These are phyloP conservation scores for Closterium sp. DNA, from an alignment of 139 green algal genomes.

Conservation along the genomic window DNA sequence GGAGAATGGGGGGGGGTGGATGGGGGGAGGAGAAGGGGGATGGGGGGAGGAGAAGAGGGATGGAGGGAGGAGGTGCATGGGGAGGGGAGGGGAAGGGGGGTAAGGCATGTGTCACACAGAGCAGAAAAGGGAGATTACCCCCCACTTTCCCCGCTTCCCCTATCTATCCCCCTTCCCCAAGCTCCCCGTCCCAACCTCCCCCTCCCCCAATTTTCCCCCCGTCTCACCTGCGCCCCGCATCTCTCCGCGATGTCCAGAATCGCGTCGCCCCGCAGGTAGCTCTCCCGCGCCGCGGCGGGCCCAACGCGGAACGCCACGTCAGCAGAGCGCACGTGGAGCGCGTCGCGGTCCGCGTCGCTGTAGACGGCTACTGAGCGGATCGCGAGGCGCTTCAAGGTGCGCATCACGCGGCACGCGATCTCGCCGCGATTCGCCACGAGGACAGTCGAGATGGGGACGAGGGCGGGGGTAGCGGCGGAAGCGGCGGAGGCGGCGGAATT, in stretches of 20 bases:
- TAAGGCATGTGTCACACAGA: not conserved
- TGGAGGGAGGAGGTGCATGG: not conserved
- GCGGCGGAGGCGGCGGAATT: not conserved
- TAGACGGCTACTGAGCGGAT: slow-evolving; percentile 82
- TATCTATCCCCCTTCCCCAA: not conserved
- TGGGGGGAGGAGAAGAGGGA: not conserved
- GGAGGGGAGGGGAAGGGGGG: not conserved
- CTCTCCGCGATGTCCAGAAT: slow-evolving; percentile 64
- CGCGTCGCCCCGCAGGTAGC: slow-evolving; percentile 70
- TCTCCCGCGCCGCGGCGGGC: slow-evolving; percentile 60
- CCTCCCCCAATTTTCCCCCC: not conserved
- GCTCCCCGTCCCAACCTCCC: not conserved
- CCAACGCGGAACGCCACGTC: slow-evolving; percentile 69
- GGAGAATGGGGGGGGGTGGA: not conserved
- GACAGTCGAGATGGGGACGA: slow-evolving; percentile 50
- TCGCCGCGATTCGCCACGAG: slow-evolving; percentile 86
- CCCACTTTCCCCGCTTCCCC: not conserved
- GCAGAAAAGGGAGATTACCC: not conserved
- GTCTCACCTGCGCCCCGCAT: slow-evolving; percentile 56
- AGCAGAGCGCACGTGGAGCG: slow-evolving; percentile 62
- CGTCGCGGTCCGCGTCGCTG: slow-evolving; percentile 67
- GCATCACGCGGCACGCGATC: slow-evolving; percentile 82
- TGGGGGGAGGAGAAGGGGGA: not conserved
- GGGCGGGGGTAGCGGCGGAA: not conserved
- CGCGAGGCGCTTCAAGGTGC: slow-evolving; percentile 70